Evolutionary conservation across 2,329 filamentous ascomycete genomes (phyloP).

Genomic region (Sarocladiaceae sp.): DNA sequence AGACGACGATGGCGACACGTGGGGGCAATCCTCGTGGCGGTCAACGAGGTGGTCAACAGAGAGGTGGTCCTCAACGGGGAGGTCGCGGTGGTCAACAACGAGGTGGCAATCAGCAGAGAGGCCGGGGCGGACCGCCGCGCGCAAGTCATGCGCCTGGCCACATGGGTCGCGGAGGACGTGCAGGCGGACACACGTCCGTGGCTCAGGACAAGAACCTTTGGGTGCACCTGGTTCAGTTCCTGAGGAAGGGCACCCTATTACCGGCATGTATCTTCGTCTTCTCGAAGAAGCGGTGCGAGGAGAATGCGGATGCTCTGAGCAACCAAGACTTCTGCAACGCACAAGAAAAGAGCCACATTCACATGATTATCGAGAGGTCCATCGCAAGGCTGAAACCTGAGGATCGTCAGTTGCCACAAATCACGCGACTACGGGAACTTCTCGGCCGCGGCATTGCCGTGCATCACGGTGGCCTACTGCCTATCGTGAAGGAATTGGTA

Average conservation of each 20-base stretch:
- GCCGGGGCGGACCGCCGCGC: slow-evolving; percentile 47
- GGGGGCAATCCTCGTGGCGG: slow-evolving; percentile 31
- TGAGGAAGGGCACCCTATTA: slow-evolving; percentile 79
- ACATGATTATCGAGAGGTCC: slow-evolving; percentile 96
- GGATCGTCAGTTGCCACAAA: slow-evolving; percentile 85
- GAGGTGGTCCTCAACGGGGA: slow-evolving; percentile 46
- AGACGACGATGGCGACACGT: slow-evolving; percentile 27
- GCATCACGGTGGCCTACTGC: slow-evolving; percentile 87
- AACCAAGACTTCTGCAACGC: slow-evolving; percentile 95
- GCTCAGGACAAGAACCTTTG: slow-evolving; percentile 95
- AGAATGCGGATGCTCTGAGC: slow-evolving; percentile 90
- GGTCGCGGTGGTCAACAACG: slow-evolving; percentile 44
- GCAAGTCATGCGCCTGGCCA: slow-evolving; percentile 66
- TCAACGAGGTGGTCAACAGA: slow-evolving; percentile 30
- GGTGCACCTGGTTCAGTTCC: slow-evolving; percentile 89
- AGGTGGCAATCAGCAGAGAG: slow-evolving; percentile 46
- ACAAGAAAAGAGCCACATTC: slow-evolving; percentile 89
- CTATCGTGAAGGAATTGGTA: slow-evolving; percentile 96
- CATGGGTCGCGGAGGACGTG: slow-evolving; percentile 80
- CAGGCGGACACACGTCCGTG: slow-evolving; percentile 78
- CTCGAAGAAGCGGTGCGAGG: slow-evolving; percentile 94
- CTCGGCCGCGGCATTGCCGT: slow-evolving; percentile 87
- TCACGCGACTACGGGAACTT: slow-evolving; percentile 78
- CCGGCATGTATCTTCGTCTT: slow-evolving; percentile 98
- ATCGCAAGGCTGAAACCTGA: slow-evolving; percentile 86